Base-by-base conservation (phyloP, 1,139 yeast species). In the Eremothecium coryli region DNA sequence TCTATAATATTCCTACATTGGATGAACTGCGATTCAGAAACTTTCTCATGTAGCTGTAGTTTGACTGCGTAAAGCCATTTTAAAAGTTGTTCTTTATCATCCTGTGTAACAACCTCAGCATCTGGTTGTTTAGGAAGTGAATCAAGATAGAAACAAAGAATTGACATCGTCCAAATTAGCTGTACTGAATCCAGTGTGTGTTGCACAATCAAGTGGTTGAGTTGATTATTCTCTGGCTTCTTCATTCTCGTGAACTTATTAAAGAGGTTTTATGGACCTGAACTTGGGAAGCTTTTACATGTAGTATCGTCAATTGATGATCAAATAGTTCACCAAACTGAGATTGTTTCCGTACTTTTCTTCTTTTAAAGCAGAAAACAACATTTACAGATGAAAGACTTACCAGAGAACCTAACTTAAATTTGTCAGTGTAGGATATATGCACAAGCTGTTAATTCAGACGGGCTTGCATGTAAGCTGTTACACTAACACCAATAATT, bases 101-200 rank as follows among this genome's bases (percentile, higher is more conserved):
- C 4, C n/a, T 5, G 4, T 16, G 20, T 4, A 9, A 17, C 22
- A 12, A n/a, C 22, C 4, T 16, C 5, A 13, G 10, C 22, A n/a
- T 3, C 11, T 5, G 15, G 12, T 10, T 16, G 23, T n/a, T 9
- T 27, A 10, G 30, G 30, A 4, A 27, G 22, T 11, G 30, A 27
- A 11, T 27, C 30, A 10, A 27, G n/a, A 22, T 27, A 27, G 11
- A 27, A 27, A 14, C 20, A 27, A 11, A 27, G 22, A 11, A 16
- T 17, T n/a, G 22, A 27, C 30, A 27, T 27, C 4, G 30, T 27
- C 22, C 22, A 27, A 18, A 27, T 27, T 9, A 27, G 7, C 22
- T 17, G 20, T n/a, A 27, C 10, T 10, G 30, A 27, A 14, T 17
- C 20, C 14, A 16, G 3, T 6, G 22, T 11, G 14, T 27, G 30